phyloP scores from a whole-genome alignment of 441 rosid species.

The Daphne laureola region DNA sequence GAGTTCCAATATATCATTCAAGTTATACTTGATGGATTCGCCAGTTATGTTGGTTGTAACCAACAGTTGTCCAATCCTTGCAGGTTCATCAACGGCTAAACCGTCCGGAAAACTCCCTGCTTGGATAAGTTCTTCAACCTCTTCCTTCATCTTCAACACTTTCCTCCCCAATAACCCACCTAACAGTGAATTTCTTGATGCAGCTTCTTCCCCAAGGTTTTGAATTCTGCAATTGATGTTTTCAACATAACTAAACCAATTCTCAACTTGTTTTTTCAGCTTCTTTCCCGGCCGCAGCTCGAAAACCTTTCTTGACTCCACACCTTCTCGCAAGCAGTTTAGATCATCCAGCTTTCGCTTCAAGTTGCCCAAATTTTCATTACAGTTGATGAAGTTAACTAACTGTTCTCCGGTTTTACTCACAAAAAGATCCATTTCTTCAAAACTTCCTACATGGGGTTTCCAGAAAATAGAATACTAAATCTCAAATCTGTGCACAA shows the following conservation, averaged over 20 bases:
- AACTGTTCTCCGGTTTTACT: background rate
- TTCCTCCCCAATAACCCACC: background rate
- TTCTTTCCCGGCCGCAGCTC: background rate
- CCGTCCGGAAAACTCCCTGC: background rate
- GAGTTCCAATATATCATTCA: background rate
- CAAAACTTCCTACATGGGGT: background rate
- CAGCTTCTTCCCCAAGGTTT: background rate
- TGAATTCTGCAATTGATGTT: background rate
- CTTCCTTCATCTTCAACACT: background rate
- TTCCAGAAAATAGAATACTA: too few relatives aligned
- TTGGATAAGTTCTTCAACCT: background rate
- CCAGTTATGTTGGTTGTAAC: background rate
- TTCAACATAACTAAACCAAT: background rate
- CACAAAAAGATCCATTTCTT: background rate
- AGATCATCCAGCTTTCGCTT: background rate
- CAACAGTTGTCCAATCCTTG: background rate
- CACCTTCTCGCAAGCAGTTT: background rate
- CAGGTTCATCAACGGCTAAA: slow-evolving; percentile 5
- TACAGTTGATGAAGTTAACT: background rate
- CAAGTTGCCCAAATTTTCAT: background rate
- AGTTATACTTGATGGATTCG: background rate
- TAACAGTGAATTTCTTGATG: background rate
- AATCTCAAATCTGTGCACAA: too few relatives aligned
- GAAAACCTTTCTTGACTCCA: background rate
- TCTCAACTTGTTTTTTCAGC: background rate